phyloP scores from a whole-genome alignment of 805 yeast genomes.

The Grigorovia transvaalensis region DNA sequence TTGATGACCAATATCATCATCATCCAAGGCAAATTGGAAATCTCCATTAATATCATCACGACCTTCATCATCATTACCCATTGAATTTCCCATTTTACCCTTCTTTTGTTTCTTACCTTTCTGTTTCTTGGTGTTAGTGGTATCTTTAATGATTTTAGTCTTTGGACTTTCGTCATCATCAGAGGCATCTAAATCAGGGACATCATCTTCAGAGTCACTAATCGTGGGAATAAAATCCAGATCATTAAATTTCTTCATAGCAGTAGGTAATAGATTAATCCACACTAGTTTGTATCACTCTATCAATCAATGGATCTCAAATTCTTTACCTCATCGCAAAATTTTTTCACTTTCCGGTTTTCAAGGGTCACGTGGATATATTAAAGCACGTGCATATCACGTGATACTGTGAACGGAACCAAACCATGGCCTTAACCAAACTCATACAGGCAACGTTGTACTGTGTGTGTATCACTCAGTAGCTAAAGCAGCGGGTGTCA shows the following conservation, averaged over 20 bases:
- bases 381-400: too few relatives aligned
- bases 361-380: not conserved
- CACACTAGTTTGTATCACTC: not conserved
- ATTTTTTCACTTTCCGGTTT: not conserved
- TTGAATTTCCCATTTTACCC: conserved; percentile 17
- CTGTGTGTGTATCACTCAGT: too few relatives aligned
- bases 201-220: conserved; percentile 65
- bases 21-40: conserved; percentile 58
- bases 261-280: not conserved
- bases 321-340: conserved; percentile 17
- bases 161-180: conserved; percentile 35
- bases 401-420: too few relatives aligned
- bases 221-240: conserved; percentile 58
- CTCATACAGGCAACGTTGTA: too few relatives aligned
- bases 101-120: conserved; percentile 16
- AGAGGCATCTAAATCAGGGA: conserved; percentile 41
- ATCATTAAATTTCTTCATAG: conserved; percentile 14
- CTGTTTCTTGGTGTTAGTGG: conserved; percentile 16
- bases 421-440: too few relatives aligned
- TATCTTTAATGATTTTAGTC: conserved; percentile 10
- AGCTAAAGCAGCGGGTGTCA: too few relatives aligned
- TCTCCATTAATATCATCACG: conserved; percentile 62
- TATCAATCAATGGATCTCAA: not conserved
- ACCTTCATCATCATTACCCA: conserved; percentile 29
- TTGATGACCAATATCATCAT: conserved; percentile 27